Conservation (phyloP, 768 basidiomycete genomes). For the Auricularia auricula-judae region DNA sequence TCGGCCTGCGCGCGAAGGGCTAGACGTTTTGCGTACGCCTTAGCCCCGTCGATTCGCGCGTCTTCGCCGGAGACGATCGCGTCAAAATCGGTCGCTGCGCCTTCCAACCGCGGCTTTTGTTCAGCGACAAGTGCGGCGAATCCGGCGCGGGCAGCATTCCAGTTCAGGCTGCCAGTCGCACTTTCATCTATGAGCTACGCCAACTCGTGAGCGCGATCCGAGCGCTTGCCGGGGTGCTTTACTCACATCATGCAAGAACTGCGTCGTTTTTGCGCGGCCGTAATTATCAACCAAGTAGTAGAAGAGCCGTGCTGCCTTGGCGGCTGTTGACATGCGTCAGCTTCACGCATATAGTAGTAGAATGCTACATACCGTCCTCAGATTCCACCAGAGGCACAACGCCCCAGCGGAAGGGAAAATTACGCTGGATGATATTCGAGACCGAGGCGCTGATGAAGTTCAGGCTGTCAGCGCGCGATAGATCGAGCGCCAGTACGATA, state of each 20-base stretch:
- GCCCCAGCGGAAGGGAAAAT: slow-evolving; percentile 75
- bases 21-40: slow-evolving; percentile 48
- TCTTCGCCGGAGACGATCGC: slow-evolving; percentile 24
- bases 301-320: slow-evolving; percentile 61
- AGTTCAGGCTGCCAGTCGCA: slow-evolving; percentile 27
- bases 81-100: slow-evolving; percentile 25
- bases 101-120: slow-evolving; percentile 15
- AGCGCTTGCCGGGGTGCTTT: neutral
- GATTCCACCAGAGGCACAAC: slow-evolving; percentile 62
- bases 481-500: slow-evolving; percentile 68
- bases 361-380: slow-evolving; percentile 25
- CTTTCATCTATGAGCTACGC: slow-evolving; percentile 14
- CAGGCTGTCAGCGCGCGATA: slow-evolving; percentile 50
- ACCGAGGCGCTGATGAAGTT: slow-evolving; percentile 56
- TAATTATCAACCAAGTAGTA: slow-evolving; percentile 53
- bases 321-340: slow-evolving; percentile 25
- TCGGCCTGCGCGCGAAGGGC: slow-evolving; percentile 20
- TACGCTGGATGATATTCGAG: slow-evolving; percentile 57
- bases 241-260: slow-evolving; percentile 24
- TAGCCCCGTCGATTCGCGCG: slow-evolving; percentile 32
- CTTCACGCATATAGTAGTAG: neutral
- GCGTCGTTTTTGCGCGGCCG: slow-evolving; percentile 52
- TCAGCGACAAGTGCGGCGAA: slow-evolving; percentile 29
- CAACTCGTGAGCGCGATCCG: neutral
- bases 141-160: slow-evolving; percentile 28